Conservation (phyloP, 108 stramenopile genomes). For the Ochromonas danica region DNA sequence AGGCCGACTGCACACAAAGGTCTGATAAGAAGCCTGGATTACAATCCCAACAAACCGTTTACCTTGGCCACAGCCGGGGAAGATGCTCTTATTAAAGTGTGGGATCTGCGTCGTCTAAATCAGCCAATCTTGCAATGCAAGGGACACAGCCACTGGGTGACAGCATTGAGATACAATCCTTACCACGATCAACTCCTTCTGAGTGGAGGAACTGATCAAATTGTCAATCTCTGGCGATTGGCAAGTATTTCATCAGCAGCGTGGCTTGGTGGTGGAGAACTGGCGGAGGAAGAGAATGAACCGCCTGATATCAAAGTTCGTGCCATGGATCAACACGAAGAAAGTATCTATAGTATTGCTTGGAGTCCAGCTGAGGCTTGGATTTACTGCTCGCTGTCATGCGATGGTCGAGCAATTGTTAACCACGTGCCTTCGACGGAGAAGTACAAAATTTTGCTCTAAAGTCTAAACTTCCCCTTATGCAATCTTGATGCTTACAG, state of each 20-base stretch:
- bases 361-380: constrained; percentile 94
- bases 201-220: constrained; percentile 79
- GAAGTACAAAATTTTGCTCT: constrained; percentile 98
- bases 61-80: constrained; percentile 77
- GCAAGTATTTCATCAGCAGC: constrained; percentile 89
- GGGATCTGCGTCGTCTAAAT: constrained; percentile 68
- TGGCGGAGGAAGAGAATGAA: constrained; percentile 36
- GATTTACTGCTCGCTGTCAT: constrained; percentile 80
- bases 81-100: constrained; percentile 89
- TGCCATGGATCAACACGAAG: constrained; percentile 73
- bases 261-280: constrained; percentile 57
- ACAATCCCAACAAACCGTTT: constrained; percentile 89
- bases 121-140: constrained; percentile 57
- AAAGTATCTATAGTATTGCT: constrained; percentile 73
- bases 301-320: constrained; percentile 59
- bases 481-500: too few species aligned
- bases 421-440: constrained; percentile 95
- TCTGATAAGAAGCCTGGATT: constrained; percentile 65
- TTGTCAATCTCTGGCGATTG: constrained; percentile 89
- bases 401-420: constrained; percentile 81
- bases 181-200: constrained; percentile 84
- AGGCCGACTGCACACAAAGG: constrained; percentile 44
- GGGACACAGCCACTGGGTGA: constrained; percentile 84
- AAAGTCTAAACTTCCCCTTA: too few species aligned
- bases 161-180: constrained; percentile 74